Evolutionary conservation across 805 yeast species (phyloP).

Genomic region (Cyberlindnera amylophila): DNA sequence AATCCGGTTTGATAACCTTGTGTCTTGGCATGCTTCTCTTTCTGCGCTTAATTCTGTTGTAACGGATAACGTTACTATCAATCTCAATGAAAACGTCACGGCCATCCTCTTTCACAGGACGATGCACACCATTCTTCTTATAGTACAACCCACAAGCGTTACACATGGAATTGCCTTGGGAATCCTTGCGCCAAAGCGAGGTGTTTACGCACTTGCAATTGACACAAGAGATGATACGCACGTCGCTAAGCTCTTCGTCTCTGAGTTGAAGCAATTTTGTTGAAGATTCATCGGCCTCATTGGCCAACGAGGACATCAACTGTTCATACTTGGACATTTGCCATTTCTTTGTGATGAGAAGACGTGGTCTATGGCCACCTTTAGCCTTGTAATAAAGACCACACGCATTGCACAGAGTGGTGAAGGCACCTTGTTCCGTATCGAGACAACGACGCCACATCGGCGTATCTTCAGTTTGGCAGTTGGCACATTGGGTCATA

Average conservation of each 20-base stretch:
- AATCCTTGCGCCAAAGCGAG: slow-evolving; percentile 89
- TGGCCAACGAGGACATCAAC: slow-evolving; percentile 10
- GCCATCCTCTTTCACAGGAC: slow-evolving; percentile 10
- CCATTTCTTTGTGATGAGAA: slow-evolving; percentile 40
- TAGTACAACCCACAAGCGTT: slow-evolving; percentile 93
- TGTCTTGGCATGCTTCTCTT: slow-evolving; percentile 8
- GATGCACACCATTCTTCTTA: slow-evolving; percentile 37
- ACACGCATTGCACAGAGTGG: slow-evolving; percentile 78
- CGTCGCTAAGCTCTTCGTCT: slow-evolving; percentile 12
- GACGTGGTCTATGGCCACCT: slow-evolving; percentile 70
- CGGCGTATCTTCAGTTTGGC: slow-evolving; percentile 80
- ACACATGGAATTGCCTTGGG: slow-evolving; percentile 85
- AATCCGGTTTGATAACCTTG: not conserved
- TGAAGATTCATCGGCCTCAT: slow-evolving; percentile 2
- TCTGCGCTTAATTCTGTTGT: slow-evolving; percentile 22
- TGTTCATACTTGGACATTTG: slow-evolving; percentile 15
- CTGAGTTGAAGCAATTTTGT: slow-evolving; percentile 7
- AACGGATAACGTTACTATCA: slow-evolving; percentile 19
- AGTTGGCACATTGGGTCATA: slow-evolving; percentile 39
- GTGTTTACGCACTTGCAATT: slow-evolving; percentile 89
- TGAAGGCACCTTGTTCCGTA: slow-evolving; percentile 63
- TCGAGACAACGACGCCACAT: slow-evolving; percentile 76
- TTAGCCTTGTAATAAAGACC: slow-evolving; percentile 73
- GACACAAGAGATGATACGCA: slow-evolving; percentile 45
- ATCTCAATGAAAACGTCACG: slow-evolving; percentile 20